These are phyloP conservation scores for Cajanus cajan DNA, from an alignment of 306 rosid species.

Conservation along the genomic window DNA sequence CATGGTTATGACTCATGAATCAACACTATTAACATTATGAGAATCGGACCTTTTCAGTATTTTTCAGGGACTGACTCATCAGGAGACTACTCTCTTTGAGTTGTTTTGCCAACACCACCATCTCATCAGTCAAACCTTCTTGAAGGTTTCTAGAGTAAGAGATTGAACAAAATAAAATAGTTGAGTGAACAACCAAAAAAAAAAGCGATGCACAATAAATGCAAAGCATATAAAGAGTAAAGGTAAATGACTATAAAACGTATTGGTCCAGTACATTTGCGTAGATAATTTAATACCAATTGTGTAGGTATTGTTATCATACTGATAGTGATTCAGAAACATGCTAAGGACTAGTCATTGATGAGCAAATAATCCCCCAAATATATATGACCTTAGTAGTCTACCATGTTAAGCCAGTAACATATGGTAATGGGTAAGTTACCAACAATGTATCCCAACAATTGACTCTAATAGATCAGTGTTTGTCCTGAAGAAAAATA, in stretches of 20 bases:
- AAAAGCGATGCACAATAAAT: not conserved
- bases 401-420: not conserved
- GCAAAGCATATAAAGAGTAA: constrained; percentile 3
- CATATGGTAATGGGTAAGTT: not conserved
- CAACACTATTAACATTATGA: not conserved
- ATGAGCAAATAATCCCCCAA: not conserved
- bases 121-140: constrained; percentile 93
- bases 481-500: not conserved
- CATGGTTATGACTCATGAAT: not conserved
- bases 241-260: not conserved
- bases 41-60: constrained; percentile 69
- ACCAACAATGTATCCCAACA: not conserved
- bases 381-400: not conserved
- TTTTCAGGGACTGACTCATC: constrained; percentile 77
- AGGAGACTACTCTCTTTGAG: constrained; percentile 89
- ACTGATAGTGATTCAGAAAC: not conserved
- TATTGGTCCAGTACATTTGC: not conserved
- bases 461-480: not conserved
- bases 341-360: not conserved
- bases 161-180: constrained; percentile 8
- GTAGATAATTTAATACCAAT: not conserved
- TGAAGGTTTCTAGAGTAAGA: constrained; percentile 65
- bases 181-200: not conserved
- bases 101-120: constrained; percentile 89
- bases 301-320: not conserved